Conservation (phyloP, 192 early-diverging fungal genomes). For the Backusella tuberculispora region DNA sequence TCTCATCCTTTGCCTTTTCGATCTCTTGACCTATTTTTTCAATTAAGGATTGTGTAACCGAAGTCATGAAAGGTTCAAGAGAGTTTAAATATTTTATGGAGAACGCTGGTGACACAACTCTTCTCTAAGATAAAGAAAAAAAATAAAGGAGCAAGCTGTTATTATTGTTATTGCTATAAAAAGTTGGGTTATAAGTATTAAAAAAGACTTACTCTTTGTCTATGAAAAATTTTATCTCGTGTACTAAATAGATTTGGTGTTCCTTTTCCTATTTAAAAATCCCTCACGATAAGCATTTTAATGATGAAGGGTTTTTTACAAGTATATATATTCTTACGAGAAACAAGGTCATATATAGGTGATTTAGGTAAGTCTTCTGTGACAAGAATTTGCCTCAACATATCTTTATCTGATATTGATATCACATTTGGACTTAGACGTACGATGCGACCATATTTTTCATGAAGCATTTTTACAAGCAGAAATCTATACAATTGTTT, state of each 20-base stretch:
- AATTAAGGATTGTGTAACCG: constrained; percentile 32
- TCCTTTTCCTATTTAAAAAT: not conserved
- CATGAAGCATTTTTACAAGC: constrained; percentile 29
- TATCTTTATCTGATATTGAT: constrained; percentile 46
- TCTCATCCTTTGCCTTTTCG: constrained; percentile 17
- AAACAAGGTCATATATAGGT: not conserved
- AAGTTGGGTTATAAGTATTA: not conserved
- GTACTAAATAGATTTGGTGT: constrained; percentile 39
- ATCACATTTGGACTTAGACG: constrained; percentile 40
- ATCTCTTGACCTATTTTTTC: constrained; percentile 39
- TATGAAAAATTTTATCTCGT: constrained; percentile 43
- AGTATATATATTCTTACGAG: not conserved
- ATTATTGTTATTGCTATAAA: not conserved
- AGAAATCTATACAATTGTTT: constrained; percentile 9
- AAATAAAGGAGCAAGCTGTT: not conserved
- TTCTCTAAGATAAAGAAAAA: constrained; percentile 41
- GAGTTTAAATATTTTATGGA: constrained; percentile 51
- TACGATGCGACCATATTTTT: constrained; percentile 47
- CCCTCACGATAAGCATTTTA: too few species aligned
- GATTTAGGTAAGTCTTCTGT: constrained; percentile 33
- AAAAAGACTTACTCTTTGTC: constrained; percentile 30
- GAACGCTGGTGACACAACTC: constrained; percentile 55
- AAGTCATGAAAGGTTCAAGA: constrained; percentile 47
- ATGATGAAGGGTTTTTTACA: not conserved
- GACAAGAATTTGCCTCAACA: constrained; percentile 41